Evolutionary conservation across 345 rosid genomes (phyloP), one percentile per base, ranked within the genome.

Genomic region (Ceriops tagal): DNA sequence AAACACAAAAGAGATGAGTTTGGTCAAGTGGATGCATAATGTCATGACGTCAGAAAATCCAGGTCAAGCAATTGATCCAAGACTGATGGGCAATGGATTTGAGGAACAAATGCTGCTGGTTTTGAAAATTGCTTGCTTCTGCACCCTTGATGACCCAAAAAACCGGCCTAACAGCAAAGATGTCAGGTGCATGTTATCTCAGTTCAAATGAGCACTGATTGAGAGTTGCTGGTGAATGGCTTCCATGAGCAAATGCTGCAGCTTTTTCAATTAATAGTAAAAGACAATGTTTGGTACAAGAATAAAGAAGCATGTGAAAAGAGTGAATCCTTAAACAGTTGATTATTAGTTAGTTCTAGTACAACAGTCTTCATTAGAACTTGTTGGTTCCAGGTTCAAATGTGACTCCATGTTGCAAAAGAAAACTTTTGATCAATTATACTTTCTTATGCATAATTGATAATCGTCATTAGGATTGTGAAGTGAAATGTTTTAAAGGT

Each of bases 161-260:
- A 82, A 88, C 64, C 89, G 99, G 80, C 99, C 97, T 6, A 82
- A 83, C 79, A 88, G 93, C 61, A 95, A 85, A 82, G 90, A 92
- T 56, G 92, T 78, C 47, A 75, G 89, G 77, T 85, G 88, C 70
- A 92, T 95, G 97, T 57, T 92, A 75, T 68, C 83, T 53, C 96
- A 92, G 67, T 84, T 89, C 71, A 79, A 80, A 67, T 28, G 19
- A 24, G 30, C 59, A 56, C 16, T 56, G 59, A 24, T 21, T 27
- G 28, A 56, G 22, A 56, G 26, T 56, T 56, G 28, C 16, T 56
- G 6, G 59, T 9, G 13, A 24, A 4, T 56, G 59, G 59, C 2
- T 56, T 56, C 28, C 28, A 24, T 11, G 26, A 24, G 31, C 18
- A 56, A 24, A 56, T 56, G 30, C 59, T 56, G 49, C 31, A 24